Evolutionary conservation across 176 grass and related monocot species (phyloP).

Genomic region (Chloris gayana): DNA sequence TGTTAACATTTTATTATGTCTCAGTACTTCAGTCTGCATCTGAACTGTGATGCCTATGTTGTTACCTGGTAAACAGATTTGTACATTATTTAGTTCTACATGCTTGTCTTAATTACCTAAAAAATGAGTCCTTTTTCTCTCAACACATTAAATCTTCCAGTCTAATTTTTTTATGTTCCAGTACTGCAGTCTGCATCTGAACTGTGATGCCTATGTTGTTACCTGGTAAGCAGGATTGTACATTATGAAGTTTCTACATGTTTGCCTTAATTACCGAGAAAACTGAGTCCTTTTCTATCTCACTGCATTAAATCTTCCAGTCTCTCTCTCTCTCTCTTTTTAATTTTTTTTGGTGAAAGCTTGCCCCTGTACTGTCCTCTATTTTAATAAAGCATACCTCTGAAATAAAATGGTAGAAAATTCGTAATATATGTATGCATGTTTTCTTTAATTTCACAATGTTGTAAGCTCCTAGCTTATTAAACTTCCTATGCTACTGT

Average conservation of each 20-base stretch:
- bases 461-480: neutral
- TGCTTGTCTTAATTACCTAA: neutral
- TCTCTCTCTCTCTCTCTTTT: neutral
- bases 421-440: neutral
- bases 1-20: slow-evolving; percentile 13
- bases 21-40: neutral
- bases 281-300: neutral
- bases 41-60: neutral
- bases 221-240: neutral
- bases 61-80: neutral
- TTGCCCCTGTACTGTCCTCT: neutral
- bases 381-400: neutral
- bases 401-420: neutral
- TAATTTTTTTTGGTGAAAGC: neutral
- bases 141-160: neutral
- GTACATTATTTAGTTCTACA: slow-evolving; percentile 4
- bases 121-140: neutral
- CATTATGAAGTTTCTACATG: slow-evolving; percentile 7
- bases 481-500: slow-evolving; percentile 28
- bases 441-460: slow-evolving; percentile 23
- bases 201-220: neutral
- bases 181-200: neutral
- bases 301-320: neutral
- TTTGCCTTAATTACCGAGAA: neutral
- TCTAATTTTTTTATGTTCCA: neutral